Evolutionary conservation across 371 early-diverging fungal genomes (phyloP).

Genomic region (Capillidium heterosporum): DNA sequence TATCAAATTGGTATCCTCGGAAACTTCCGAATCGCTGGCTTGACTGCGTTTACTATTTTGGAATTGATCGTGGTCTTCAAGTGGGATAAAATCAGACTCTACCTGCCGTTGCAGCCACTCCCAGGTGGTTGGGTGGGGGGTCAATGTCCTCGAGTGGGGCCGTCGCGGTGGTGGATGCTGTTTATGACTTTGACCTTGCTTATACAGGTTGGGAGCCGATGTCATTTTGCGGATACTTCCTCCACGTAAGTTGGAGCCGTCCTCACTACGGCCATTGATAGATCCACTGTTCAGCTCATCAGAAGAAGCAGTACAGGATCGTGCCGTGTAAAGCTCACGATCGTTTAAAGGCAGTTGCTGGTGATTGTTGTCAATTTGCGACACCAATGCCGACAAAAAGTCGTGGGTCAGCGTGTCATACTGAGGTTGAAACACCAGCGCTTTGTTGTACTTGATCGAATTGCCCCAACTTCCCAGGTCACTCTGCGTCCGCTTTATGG

Average conservation of each 20-base stretch:
- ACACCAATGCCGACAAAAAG: background rate
- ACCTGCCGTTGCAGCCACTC: background rate
- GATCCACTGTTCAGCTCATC: background rate
- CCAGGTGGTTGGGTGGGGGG: constrained; percentile 3
- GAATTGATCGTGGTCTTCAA: no score
- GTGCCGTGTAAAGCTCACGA: no score
- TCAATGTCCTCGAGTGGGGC: background rate
- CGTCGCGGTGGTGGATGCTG: background rate
- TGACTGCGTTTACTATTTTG: no score
- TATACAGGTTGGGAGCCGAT: background rate
- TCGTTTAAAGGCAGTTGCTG: background rate
- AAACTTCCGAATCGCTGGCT: no score
- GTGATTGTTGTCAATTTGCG: background rate
- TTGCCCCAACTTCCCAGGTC: background rate
- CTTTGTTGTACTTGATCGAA: background rate
- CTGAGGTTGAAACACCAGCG: background rate
- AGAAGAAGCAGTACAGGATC: background rate
- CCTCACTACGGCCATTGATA: background rate
- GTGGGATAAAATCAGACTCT: background rate
- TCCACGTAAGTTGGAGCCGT: background rate
- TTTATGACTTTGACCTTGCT: no score
- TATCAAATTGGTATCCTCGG: background rate
- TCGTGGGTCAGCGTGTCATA: background rate
- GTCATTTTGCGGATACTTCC: background rate
- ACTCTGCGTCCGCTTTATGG: background rate